Conservation (phyloP, 306 rosid genomes). For the Fagus crenata region DNA sequence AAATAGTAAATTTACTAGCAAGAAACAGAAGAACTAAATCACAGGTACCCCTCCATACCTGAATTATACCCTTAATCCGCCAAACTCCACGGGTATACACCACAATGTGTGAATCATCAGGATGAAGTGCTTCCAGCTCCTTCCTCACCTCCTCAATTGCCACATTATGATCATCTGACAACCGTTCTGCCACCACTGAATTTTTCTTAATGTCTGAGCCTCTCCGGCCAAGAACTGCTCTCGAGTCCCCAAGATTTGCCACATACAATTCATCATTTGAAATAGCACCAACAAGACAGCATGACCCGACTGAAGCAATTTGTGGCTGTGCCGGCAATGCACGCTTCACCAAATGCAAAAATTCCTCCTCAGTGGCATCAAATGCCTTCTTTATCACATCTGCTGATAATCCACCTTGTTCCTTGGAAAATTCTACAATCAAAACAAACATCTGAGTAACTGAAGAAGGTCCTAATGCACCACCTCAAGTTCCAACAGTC, state of each 20-base stretch:
- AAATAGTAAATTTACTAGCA: neutral
- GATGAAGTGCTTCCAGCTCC: constrained; percentile 91
- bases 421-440: constrained; percentile 68
- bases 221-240: constrained; percentile 85
- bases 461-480: neutral
- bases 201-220: constrained; percentile 24
- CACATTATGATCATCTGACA: constrained; percentile 93
- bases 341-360: constrained; percentile 67
- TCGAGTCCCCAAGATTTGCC: constrained; percentile 93
- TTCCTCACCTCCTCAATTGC: constrained; percentile 85
- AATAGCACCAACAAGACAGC: constrained; percentile 93
- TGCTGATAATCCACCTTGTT: constrained; percentile 82
- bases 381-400: constrained; percentile 89
- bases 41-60: constrained; percentile 46
- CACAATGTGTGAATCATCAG: constrained; percentile 82
- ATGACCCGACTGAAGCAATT: constrained; percentile 87
- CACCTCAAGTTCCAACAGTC: neutral
- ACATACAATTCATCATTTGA: constrained; percentile 65
- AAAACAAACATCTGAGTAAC: constrained; percentile 19
- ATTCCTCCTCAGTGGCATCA: constrained; percentile 82
- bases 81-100: constrained; percentile 81
- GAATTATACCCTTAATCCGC: constrained; percentile 98
- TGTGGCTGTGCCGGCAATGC: constrained; percentile 56
- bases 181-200: constrained; percentile 63
- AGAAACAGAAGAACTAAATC: neutral